Percentiles rank a stretch among this genome's conserved stretches.
Conservation (phyloP, 177 flowering plant genomes). For the Telopea speciosissima region DNA sequence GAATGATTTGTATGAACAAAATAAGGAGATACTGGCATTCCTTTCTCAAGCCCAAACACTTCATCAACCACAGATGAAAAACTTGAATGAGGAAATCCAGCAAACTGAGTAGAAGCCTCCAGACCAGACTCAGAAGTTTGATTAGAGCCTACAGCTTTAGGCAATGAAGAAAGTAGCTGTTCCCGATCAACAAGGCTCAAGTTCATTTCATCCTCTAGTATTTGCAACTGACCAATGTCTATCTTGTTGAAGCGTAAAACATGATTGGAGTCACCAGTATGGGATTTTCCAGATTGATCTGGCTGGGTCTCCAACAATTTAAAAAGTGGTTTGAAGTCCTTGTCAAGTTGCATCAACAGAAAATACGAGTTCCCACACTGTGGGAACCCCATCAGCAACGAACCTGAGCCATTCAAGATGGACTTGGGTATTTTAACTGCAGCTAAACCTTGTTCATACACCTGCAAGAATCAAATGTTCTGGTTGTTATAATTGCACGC, state of each 20-base stretch:
- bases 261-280: constrained; percentile 39
- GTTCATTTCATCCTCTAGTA: constrained; percentile 77
- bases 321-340: constrained; percentile 74
- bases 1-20: constrained; percentile 30
- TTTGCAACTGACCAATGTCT: constrained; percentile 66
- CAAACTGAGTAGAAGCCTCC: constrained; percentile 34
- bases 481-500: neutral
- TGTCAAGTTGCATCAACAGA: constrained; percentile 83
- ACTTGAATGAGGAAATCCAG: constrained; percentile 39
- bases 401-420: constrained; percentile 46
- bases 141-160: constrained; percentile 32
- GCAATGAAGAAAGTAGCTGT: constrained; percentile 31
- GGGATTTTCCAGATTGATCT: constrained; percentile 45
- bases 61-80: constrained; percentile 88
- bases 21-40: constrained; percentile 33
- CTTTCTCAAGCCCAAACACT: constrained; percentile 83
- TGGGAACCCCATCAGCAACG: constrained; percentile 85
- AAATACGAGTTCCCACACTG: constrained; percentile 78
- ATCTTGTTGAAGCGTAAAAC: constrained; percentile 56
- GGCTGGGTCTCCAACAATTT: constrained; percentile 61
- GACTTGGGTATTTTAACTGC: constrained; percentile 58
- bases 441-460: constrained; percentile 64
- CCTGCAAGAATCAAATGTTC: constrained; percentile 44
- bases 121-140: constrained; percentile 41
- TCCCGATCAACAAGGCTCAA: constrained; percentile 54